A percentile compares a stretch with the other conserved stretches of the same genome.
Evolutionary conservation across 1,284 basidiomycete species (phyloP).

Genomic region (Veloporphyrellus conicus): DNA sequence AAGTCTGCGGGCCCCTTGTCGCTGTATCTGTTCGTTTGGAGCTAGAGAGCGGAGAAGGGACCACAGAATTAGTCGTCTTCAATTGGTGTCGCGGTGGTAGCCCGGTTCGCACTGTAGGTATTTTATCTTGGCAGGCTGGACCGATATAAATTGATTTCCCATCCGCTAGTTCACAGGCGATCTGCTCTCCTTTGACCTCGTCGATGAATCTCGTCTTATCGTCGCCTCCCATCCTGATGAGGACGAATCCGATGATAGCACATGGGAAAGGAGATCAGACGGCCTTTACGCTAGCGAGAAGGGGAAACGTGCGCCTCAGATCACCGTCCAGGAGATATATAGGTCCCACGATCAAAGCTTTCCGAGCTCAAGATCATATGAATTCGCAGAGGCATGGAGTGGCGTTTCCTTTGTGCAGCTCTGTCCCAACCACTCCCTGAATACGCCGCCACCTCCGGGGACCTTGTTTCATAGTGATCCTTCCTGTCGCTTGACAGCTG

Average conservation of each 20-base stretch:
- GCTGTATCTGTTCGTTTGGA: constrained; percentile 30
- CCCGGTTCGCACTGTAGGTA: constrained; percentile 28
- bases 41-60: constrained; percentile 32
- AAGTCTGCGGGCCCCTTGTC: constrained; percentile 28
- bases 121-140: neutral
- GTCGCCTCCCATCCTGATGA: constrained; percentile 32
- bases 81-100: constrained; percentile 28
- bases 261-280: constrained; percentile 31
- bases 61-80: constrained; percentile 31
- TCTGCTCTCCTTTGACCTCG: constrained; percentile 31
- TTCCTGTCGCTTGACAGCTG: constrained; percentile 23
- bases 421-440: constrained; percentile 30
- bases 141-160: constrained; percentile 1
- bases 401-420: constrained; percentile 30
- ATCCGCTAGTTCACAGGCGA: constrained; percentile 28
- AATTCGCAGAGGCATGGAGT: constrained; percentile 31
- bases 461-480: constrained; percentile 32
- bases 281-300: constrained; percentile 32
- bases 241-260: constrained; percentile 32
- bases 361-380: constrained; percentile 25
- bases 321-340: constrained; percentile 28
- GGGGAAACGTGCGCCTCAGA: constrained; percentile 31
- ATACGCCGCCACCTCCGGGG: constrained; percentile 14
- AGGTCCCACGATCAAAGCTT: constrained; percentile 5
- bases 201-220: constrained; percentile 28